Evolutionary conservation across 2,329 filamentous ascomycete species (phyloP), one percentile per base, ranked within the genome.

Genomic region (Fusarium luffae): DNA sequence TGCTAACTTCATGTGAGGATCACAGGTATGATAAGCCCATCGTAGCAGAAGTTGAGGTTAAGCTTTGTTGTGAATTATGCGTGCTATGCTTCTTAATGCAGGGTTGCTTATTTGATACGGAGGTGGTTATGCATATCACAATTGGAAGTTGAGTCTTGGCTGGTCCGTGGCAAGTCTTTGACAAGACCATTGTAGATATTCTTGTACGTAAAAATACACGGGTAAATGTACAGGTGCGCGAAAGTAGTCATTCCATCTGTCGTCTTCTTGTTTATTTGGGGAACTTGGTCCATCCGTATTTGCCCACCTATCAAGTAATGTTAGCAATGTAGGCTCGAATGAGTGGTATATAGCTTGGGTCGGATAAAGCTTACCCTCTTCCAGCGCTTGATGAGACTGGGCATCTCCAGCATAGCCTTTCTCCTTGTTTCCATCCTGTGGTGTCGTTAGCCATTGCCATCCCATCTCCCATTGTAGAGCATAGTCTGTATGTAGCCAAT

Each of bases 401-500:
- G 94, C 96, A 99, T 99, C 64, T 91, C 90, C 84, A 97, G 81
- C 93, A 98, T 98, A 63, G 96, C 96, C 81, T 93, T 88, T 86
- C 92, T 92, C 82, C 94, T 90, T 83, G 92, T 89, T 80, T 97
- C 93, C 87, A 98, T 88, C 81, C 91, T 92, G 77, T 66, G 59
- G 8, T 34, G 34, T 16, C 16, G 68, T 76, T 56, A 76, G 74
- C 54, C 42, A 59, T 48, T 41, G 50, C 50, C n/a, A 4, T 44
- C n/a, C 25, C 19, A 19, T 57, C 42, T 32, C 32, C 12, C 28
- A 41, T 21, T n/a, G 32, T 13, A 23, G 18, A 50, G 32, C 27
- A 27, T 42, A 59, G 47, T 49, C 50, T 34, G 23, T 48, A 41
- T 44, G 30, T 34, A 41, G 27, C 18, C 23, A 28, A 30, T 25